Conservation (phyloP, 208 protist genomes). For the Blastocrithidia nonstop region DNA sequence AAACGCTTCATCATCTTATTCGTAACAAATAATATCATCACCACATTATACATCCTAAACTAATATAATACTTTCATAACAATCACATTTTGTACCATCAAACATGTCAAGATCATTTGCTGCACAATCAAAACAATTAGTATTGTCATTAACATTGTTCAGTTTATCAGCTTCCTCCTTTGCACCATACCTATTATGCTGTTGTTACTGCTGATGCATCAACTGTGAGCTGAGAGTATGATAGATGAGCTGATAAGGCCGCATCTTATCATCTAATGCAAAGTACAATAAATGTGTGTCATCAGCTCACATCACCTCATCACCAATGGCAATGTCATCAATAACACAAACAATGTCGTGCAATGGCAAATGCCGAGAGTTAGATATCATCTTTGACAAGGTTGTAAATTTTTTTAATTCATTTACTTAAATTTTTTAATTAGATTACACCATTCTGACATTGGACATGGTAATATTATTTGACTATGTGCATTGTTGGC, state of each 20-base stretch:
- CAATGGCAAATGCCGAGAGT: constrained; percentile 6
- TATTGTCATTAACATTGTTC: no score
- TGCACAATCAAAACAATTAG: neutral
- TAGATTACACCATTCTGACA: neutral
- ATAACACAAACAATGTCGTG: constrained; percentile 24
- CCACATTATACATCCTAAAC: no score
- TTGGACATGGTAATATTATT: no score
- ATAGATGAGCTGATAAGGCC: constrained; percentile 31
- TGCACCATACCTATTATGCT: neutral
- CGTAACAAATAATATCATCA: constrained; percentile 27
- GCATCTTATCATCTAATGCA: constrained; percentile 33
- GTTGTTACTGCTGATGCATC: constrained; percentile 1
- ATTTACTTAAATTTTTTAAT: neutral
- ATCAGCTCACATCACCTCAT: constrained; percentile 41
- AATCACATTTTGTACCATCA: no score
- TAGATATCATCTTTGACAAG: neutral
- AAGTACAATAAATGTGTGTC: constrained; percentile 26
- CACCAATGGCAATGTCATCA: constrained; percentile 33
- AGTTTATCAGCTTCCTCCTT: no score
- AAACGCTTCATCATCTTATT: constrained; percentile 42
- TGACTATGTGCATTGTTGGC: neutral
- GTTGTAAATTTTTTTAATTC: neutral
- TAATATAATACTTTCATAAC: no score
- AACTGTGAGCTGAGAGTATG: constrained; percentile 21
- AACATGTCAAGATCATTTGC: no score